Percentiles rank a stretch among this genome's conserved stretches.
Conservation (phyloP, 2,329 filamentous ascomycete species). For the Exophiala viscosa region DNA sequence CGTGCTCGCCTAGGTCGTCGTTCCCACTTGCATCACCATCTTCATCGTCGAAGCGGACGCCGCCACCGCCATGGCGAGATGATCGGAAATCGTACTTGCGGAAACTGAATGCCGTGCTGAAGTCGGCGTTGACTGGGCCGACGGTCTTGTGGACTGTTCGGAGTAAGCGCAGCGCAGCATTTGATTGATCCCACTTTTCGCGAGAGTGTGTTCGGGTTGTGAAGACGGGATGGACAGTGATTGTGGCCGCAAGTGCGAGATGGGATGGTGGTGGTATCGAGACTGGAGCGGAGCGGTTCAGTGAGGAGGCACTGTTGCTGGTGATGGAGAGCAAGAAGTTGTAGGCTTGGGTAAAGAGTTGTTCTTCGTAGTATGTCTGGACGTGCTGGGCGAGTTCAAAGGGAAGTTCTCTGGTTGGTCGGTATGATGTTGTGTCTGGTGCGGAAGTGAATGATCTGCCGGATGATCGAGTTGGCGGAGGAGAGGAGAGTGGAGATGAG, state of each 20-base stretch:
- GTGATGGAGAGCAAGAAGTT: conserved; percentile 63
- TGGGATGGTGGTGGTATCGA: conserved; percentile 68
- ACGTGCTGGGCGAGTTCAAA: conserved; percentile 64
- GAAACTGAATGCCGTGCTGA: conserved; percentile 72
- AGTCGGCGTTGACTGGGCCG: conserved; percentile 66
- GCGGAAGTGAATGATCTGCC: conserved; percentile 2
- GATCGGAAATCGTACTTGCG: conserved; percentile 31
- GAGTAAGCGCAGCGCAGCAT: conserved; percentile 67
- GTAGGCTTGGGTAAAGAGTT: conserved; percentile 63
- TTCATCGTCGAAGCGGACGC: conserved; percentile 13
- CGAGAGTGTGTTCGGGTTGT: conserved; percentile 67
- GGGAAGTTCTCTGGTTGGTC: conserved; percentile 55
- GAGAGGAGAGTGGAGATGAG: conserved; percentile 18
- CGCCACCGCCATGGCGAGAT: conserved; percentile 5
- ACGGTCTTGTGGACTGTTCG: conserved; percentile 61
- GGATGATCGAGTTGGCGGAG: conserved; percentile 9
- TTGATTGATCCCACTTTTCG: conserved; percentile 61
- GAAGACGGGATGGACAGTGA: conserved; percentile 75
- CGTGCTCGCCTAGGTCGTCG: conserved; percentile 34
- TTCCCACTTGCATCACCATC: conserved; percentile 39
- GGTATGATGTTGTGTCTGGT: conserved; percentile 39
- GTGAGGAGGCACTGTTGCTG: conserved; percentile 46
- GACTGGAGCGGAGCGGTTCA: conserved; percentile 43
- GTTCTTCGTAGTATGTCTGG: conserved; percentile 71
- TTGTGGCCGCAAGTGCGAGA: conserved; percentile 71